phyloP scores from a whole-genome alignment of 1,284 basidiomycete genomes.

The Sanghuangporus sanghuang region DNA sequence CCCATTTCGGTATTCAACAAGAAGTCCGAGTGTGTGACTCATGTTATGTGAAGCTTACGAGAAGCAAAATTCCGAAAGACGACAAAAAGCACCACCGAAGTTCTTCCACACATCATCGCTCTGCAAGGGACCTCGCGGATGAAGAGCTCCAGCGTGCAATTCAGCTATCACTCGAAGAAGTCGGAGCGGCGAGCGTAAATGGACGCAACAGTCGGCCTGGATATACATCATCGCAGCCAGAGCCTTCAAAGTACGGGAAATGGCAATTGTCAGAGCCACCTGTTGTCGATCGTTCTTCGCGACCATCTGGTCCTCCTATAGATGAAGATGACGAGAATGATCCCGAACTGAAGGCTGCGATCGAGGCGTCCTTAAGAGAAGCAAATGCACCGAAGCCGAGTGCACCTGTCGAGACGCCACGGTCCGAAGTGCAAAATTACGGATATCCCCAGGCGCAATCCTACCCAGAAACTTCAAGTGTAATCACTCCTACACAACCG shows the following conservation, averaged over 20 bases:
- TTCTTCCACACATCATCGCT: conserved; percentile 36
- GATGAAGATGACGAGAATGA: conserved; percentile 70
- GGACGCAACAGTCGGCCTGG: conserved; percentile 44
- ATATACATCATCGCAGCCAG: conserved; percentile 61
- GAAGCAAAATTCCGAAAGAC: conserved; percentile 44
- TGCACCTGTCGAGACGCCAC: conserved; percentile 56
- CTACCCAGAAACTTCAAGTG: conserved; percentile 35
- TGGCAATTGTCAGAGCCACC: conserved; percentile 74
- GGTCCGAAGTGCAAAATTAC: conserved; percentile 36
- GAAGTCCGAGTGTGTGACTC: conserved; percentile 94
- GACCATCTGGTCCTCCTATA: conserved; percentile 33
- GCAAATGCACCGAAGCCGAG: conserved; percentile 75
- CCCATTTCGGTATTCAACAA: conserved; percentile 92
- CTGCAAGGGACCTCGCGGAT: conserved; percentile 68
- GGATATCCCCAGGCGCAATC: conserved; percentile 28
- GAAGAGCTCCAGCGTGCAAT: conserved; percentile 93
- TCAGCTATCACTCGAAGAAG: conserved; percentile 82
- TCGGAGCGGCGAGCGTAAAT: conserved; percentile 41
- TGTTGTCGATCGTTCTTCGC: conserved; percentile 48
- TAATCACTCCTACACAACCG: conserved; percentile 47
- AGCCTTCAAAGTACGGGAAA: conserved; percentile 28
- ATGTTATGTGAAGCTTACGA: conserved; percentile 74
- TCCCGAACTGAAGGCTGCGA: conserved; percentile 89
- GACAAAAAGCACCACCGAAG: conserved; percentile 32
- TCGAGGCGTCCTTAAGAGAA: conserved; percentile 91